Conservation (phyloP, 2,329 filamentous ascomycete genomes). For the Xylaria sp. region DNA sequence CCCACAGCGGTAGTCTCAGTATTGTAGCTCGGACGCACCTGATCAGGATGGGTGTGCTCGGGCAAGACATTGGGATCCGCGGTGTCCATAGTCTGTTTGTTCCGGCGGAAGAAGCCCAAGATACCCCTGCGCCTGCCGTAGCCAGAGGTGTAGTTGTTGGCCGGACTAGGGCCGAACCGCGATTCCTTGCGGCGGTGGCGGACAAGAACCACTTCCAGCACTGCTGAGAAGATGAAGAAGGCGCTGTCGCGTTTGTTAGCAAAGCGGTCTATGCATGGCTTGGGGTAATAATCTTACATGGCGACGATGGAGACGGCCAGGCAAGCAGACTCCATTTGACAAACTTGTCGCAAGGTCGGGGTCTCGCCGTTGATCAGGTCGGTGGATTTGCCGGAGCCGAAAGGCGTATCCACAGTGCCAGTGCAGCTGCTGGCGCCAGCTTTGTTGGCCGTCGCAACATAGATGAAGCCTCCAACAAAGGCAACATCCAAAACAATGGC, state of each 20-base stretch:
- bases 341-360: conserved; percentile 58
- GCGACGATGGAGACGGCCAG: conserved; percentile 79
- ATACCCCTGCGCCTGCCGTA: conserved; percentile 36
- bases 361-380: conserved; percentile 51
- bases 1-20: conserved; percentile 41
- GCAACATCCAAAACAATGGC: conserved; percentile 76
- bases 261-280: background rate
- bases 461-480: conserved; percentile 79
- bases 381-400: conserved; percentile 64
- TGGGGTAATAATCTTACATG: conserved; percentile 54
- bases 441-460: conserved; percentile 75
- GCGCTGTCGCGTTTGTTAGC: conserved; percentile 47
- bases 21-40: conserved; percentile 41
- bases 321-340: conserved; percentile 73
- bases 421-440: conserved; percentile 68
- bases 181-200: conserved; percentile 65
- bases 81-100: conserved; percentile 16
- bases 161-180: conserved; percentile 44
- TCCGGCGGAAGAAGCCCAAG: conserved; percentile 39
- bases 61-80: conserved; percentile 40
- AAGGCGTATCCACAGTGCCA: conserved; percentile 63
- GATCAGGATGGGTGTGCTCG: conserved; percentile 39
- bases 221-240: conserved; percentile 74
- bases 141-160: conserved; percentile 45
- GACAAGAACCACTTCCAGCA: conserved; percentile 68